Evolutionary conservation across 768 basidiomycete species (phyloP).

Genomic region (Hortiboletus campestris): DNA sequence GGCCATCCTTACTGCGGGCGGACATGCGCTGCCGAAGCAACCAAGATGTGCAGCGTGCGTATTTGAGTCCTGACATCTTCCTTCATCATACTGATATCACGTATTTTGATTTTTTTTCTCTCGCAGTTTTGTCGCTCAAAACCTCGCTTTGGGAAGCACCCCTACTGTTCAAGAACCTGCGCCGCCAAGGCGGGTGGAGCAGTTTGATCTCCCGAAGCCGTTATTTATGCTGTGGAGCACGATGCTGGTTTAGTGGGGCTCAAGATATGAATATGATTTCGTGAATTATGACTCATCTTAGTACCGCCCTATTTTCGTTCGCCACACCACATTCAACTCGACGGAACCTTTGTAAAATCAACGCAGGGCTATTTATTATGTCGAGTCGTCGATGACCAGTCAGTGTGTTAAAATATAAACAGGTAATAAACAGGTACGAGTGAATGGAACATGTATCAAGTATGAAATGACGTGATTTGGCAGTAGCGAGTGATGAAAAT

Average conservation of each 20-base stretch:
- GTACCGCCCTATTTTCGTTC: conserved; percentile 5
- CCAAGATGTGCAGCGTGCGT: conserved; percentile 29
- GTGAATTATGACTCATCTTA: conserved; percentile 24
- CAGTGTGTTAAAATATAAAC: neutral
- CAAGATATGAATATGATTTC: neutral
- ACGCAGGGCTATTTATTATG: neutral
- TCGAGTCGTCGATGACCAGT: no score
- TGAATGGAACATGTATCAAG: neutral
- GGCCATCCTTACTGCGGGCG: conserved; percentile 63
- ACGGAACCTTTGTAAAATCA: neutral
- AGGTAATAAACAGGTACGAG: neutral
- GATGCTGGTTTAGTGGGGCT: neutral
- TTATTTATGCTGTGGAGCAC: neutral
- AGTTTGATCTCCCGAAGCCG: conserved; percentile 2
- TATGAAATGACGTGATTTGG: neutral
- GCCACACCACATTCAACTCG: no score
- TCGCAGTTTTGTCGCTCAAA: conserved; percentile 29
- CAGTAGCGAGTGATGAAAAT: neutral
- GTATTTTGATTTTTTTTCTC: neutral
- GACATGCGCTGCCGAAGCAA: conserved; percentile 54
- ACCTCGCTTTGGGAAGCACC: conserved; percentile 34
- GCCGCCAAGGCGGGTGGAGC: conserved; percentile 24
- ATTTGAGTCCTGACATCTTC: neutral
- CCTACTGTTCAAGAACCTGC: conserved; percentile 34
- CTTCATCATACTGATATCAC: conserved; percentile 5